Conservation (phyloP, 768 basidiomycete genomes). For the Harrya chromipes region DNA sequence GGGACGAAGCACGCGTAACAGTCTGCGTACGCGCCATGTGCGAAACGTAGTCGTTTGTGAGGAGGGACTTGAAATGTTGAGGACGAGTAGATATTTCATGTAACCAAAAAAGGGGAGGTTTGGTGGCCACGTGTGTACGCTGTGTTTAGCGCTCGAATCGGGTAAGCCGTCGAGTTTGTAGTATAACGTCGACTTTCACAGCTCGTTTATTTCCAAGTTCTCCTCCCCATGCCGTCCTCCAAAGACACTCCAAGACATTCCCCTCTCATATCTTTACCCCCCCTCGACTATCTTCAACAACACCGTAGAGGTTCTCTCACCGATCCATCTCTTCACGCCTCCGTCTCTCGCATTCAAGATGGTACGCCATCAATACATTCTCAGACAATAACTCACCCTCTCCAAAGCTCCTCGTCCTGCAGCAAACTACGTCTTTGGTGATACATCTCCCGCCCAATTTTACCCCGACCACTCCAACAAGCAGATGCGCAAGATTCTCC, state of each 20-base stretch:
- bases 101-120: slow-evolving; percentile 3
- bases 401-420: slow-evolving; percentile 52
- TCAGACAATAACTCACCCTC: slow-evolving; percentile 7
- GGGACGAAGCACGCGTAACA: slow-evolving; percentile 58
- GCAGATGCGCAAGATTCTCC: slow-evolving; percentile 55
- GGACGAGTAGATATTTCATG: slow-evolving; percentile 16
- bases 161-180: background rate
- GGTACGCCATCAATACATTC: slow-evolving; percentile 9
- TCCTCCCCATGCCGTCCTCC: slow-evolving; percentile 6
- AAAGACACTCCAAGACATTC: slow-evolving; percentile 41
- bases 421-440: slow-evolving; percentile 71
- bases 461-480: slow-evolving; percentile 37
- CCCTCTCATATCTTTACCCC: slow-evolving; percentile 61
- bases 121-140: slow-evolving; percentile 30
- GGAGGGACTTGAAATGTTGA: slow-evolving; percentile 35
- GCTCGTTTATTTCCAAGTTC: background rate
- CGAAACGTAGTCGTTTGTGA: slow-evolving; percentile 42
- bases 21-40: slow-evolving; percentile 42
- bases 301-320: slow-evolving; percentile 84
- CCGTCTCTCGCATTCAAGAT: slow-evolving; percentile 22
- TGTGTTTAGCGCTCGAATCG: slow-evolving; percentile 23
- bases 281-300: slow-evolving; percentile 74
- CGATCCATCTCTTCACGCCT: slow-evolving; percentile 73
- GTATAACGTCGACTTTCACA: slow-evolving; percentile 32
- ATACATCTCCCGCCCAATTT: slow-evolving; percentile 35